These are phyloP conservation scores for Rubia balearica DNA, from an alignment of 305 asterid genomes.

Conservation along the genomic window DNA sequence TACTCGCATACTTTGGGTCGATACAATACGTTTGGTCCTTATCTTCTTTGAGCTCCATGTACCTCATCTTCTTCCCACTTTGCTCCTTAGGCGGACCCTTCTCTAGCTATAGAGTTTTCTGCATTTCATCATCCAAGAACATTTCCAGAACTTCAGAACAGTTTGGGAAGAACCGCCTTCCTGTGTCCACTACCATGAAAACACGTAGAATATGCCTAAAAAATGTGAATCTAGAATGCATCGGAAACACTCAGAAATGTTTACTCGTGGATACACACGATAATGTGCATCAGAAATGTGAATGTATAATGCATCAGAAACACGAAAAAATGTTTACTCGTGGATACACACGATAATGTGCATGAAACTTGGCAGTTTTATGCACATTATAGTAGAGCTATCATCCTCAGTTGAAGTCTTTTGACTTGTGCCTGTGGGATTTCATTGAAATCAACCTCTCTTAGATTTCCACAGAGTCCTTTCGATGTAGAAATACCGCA, in stretches of 20 bases:
- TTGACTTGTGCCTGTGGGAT: slow-evolving; percentile 73
- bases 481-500: slow-evolving; percentile 51
- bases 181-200: slow-evolving; percentile 55
- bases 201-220: background rate
- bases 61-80: slow-evolving; percentile 47
- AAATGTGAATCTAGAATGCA: too few relatives aligned
- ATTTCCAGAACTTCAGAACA: slow-evolving; percentile 74
- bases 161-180: slow-evolving; percentile 72
- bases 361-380: background rate
- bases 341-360: background rate
- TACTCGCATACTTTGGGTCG: background rate
- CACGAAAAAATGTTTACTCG: too few relatives aligned
- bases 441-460: slow-evolving; percentile 65
- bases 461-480: slow-evolving; percentile 34
- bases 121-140: slow-evolving; percentile 59
- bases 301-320: too few relatives aligned
- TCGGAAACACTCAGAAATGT: too few relatives aligned
- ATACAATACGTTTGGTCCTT: background rate
- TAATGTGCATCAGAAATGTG: too few relatives aligned
- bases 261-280: too few relatives aligned
- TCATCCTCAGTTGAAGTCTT: slow-evolving; percentile 52
- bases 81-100: slow-evolving; percentile 65
- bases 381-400: slow-evolving; percentile 78
- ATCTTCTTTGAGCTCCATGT: slow-evolving; percentile 49
- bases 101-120: slow-evolving; percentile 49